Percentiles rank a stretch among this genome's conserved stretches.
Conservation (phyloP, 2,329 filamentous ascomycete species). For the Tolypocladium tundrense region DNA sequence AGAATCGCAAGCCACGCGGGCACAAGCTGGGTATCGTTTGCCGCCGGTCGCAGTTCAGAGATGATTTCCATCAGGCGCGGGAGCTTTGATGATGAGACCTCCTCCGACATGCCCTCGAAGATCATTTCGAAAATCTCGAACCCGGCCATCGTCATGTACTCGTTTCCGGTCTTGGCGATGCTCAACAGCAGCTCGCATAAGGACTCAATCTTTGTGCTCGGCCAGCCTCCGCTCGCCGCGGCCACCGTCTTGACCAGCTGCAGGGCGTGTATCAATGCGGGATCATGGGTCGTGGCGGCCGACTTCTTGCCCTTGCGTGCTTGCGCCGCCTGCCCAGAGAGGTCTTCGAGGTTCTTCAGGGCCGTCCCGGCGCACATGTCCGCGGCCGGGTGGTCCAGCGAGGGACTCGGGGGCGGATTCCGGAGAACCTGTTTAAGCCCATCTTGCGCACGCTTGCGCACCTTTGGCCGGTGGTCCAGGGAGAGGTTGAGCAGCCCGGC, state of each 20-base stretch:
- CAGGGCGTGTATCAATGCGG: conserved; percentile 79
- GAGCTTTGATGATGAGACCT: conserved; percentile 80
- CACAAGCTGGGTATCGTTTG: conserved; percentile 88
- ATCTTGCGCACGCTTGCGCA: conserved; percentile 87
- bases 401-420: conserved; percentile 81
- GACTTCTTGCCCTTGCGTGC: conserved; percentile 57
- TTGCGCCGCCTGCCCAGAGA: conserved; percentile 51
- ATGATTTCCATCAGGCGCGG: conserved; percentile 86
- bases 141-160: conserved; percentile 90
- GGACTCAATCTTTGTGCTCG: conserved; percentile 87
- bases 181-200: conserved; percentile 81
- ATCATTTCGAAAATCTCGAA: conserved; percentile 98
- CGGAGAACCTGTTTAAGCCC: conserved; percentile 74
- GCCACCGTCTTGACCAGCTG: conserved; percentile 89
- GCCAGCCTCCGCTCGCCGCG: conserved; percentile 83
- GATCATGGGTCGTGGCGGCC: conserved; percentile 56
- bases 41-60: conserved; percentile 77
- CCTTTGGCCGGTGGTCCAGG: conserved; percentile 82
- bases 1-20: conserved; percentile 96
- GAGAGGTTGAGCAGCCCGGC: conserved; percentile 77
- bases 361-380: conserved; percentile 94
- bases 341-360: conserved; percentile 66
- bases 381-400: conserved; percentile 85
- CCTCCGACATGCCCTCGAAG: conserved; percentile 81
- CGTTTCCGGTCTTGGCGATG: conserved; percentile 83